Evolutionary conservation across 2,329 filamentous ascomycete genomes (phyloP).

Genomic region (Fusarium subtropicale): DNA sequence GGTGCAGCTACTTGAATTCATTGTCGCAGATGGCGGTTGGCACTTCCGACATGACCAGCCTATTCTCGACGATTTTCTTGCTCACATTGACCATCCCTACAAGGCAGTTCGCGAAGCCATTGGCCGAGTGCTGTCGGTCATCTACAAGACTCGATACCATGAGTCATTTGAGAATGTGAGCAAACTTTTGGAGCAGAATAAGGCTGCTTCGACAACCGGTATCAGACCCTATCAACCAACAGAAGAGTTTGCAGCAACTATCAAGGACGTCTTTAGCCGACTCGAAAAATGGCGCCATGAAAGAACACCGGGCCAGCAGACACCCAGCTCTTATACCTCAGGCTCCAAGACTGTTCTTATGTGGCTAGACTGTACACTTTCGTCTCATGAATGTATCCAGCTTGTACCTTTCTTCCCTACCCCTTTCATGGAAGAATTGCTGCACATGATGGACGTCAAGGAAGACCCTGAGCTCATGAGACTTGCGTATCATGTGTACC

Average conservation of each 20-base stretch:
- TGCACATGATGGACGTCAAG: slow-evolving; percentile 99
- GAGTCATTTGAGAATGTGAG: slow-evolving; percentile 89
- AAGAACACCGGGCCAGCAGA: slow-evolving; percentile 87
- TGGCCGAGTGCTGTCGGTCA: slow-evolving; percentile 86
- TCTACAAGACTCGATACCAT: slow-evolving; percentile 92
- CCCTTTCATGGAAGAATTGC: slow-evolving; percentile 87
- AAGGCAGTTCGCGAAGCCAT: slow-evolving; percentile 97
- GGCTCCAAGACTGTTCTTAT: slow-evolving; percentile 95
- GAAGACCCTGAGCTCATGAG: slow-evolving; percentile 96
- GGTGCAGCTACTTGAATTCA: slow-evolving; percentile 88
- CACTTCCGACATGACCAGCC: slow-evolving; percentile 93
- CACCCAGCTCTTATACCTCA: slow-evolving; percentile 92
- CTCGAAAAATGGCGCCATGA: slow-evolving; percentile 90
- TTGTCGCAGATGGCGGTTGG: slow-evolving; percentile 91
- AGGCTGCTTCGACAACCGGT: slow-evolving; percentile 82
- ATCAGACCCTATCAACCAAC: slow-evolving; percentile 84
- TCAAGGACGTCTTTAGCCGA: slow-evolving; percentile 79
- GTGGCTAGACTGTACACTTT: slow-evolving; percentile 92
- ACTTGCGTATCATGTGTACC: slow-evolving; percentile 95
- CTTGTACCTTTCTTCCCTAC: slow-evolving; percentile 91
- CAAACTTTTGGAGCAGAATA: slow-evolving; percentile 81
- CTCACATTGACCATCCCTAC: slow-evolving; percentile 95
- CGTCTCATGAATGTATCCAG: slow-evolving; percentile 91
- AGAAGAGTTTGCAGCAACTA: slow-evolving; percentile 76
- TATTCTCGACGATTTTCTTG: slow-evolving; percentile 88